Conservation (phyloP, 768 basidiomycete genomes). For the Collybia sp. region DNA sequence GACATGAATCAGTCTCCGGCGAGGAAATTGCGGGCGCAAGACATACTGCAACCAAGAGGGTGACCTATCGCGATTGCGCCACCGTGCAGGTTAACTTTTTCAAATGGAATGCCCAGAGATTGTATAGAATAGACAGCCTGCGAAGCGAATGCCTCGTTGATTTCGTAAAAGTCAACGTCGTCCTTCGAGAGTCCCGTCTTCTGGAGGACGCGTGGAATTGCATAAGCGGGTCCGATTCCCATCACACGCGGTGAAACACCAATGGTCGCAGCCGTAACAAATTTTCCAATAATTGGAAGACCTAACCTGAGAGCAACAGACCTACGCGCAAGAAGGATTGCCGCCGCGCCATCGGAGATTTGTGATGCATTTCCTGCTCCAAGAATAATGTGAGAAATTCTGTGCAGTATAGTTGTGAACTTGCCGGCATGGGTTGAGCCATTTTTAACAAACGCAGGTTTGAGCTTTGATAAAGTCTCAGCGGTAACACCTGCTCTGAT, state of each 20-base stretch:
- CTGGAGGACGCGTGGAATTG: conserved; percentile 72
- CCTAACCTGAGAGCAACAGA: conserved; percentile 78
- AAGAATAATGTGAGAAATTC: background rate
- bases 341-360: conserved; percentile 90
- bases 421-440: conserved; percentile 66
- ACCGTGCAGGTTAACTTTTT: conserved; percentile 84
- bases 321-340: conserved; percentile 78
- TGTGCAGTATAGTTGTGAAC: background rate
- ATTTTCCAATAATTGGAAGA: conserved; percentile 87
- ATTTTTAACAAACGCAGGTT: conserved; percentile 77
- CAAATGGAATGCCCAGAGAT: conserved; percentile 61
- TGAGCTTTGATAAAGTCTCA: conserved; percentile 74
- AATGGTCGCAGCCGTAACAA: conserved; percentile 58
- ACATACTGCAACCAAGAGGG: conserved; percentile 80
- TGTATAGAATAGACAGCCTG: conserved; percentile 75
- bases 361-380: conserved; percentile 70
- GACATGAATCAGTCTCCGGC: conserved; percentile 7
- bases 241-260: conserved; percentile 87
- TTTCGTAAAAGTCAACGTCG: conserved; percentile 89
- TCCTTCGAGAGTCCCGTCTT: conserved; percentile 57
- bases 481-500: conserved; percentile 83
- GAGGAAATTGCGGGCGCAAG: background rate
- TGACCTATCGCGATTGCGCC: conserved; percentile 91
- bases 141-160: conserved; percentile 88
- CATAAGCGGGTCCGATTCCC: conserved; percentile 89